Percentiles rank a stretch among this genome's conserved stretches.
These are phyloP conservation scores for Amoebophrya sp. DNA, from an alignment of 169 alveolate species.

Conservation along the genomic window DNA sequence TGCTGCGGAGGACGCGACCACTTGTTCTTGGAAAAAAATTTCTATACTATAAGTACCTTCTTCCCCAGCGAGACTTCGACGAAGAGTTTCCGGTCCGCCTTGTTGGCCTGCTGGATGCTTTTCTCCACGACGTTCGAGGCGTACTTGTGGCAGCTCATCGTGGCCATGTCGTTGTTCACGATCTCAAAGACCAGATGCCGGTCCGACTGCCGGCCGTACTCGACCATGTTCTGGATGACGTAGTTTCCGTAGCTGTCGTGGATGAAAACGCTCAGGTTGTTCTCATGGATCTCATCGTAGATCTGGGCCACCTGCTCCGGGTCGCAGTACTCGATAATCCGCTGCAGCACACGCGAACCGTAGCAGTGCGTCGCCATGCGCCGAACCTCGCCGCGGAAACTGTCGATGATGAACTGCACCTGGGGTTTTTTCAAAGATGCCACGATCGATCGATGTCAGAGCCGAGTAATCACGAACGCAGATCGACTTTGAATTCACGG, in stretches of 20 bases:
- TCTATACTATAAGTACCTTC: no score
- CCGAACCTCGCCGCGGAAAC: slow-evolving; percentile 31
- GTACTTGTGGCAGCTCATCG: slow-evolving; percentile 46
- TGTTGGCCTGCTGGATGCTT: slow-evolving; percentile 22
- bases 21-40: no score
- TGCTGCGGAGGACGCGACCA: no score
- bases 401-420: slow-evolving; percentile 29
- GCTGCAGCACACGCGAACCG: slow-evolving; percentile 50
- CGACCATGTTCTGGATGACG: slow-evolving; percentile 51
- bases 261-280: slow-evolving; percentile 18
- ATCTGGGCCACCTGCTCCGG: slow-evolving; percentile 28
- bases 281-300: slow-evolving; percentile 16
- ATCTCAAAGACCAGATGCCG: slow-evolving; percentile 32
- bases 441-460: no score
- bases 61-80: background rate
- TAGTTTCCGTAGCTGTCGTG: slow-evolving; percentile 49
- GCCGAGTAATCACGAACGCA: no score
- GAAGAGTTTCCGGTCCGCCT: background rate
- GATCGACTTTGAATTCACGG: no score
- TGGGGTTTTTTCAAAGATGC: background rate
- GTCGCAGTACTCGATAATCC: slow-evolving; percentile 40
- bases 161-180: slow-evolving; percentile 35
- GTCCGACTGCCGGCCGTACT: slow-evolving; percentile 33
- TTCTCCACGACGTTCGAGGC: slow-evolving; percentile 52
- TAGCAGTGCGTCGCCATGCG: slow-evolving; percentile 43